Conservation (phyloP, 2,329 filamentous ascomycete species). For the Aureobasidium namibiae region DNA sequence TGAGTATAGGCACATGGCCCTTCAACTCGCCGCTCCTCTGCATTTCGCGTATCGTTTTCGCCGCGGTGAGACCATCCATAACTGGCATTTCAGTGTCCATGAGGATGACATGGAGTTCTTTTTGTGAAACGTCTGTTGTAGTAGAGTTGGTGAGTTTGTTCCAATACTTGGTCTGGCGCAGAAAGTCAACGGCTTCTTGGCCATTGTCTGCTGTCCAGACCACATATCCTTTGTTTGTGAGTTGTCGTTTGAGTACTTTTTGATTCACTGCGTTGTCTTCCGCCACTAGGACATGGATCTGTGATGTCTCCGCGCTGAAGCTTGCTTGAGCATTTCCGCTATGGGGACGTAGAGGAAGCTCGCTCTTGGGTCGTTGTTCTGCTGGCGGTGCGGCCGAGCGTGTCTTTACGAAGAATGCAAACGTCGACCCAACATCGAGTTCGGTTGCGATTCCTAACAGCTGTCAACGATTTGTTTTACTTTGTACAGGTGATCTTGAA, state of each 20-base stretch:
- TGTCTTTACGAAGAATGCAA: slow-evolving; percentile 58
- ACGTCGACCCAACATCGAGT: slow-evolving; percentile 53
- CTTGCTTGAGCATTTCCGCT: neutral
- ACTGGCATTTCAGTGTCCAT: slow-evolving; percentile 41
- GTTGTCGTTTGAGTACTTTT: slow-evolving; percentile 31
- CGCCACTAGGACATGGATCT: slow-evolving; percentile 16
- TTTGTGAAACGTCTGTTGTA: neutral
- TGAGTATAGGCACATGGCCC: slow-evolving; percentile 64
- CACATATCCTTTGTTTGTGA: slow-evolving; percentile 28
- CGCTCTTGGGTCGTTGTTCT: neutral
- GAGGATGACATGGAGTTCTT: slow-evolving; percentile 44
- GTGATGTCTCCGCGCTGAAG: neutral
- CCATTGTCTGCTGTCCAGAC: slow-evolving; percentile 33
- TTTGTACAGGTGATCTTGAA: too few species aligned
- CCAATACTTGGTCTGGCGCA: slow-evolving; percentile 21
- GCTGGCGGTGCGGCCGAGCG: slow-evolving; percentile 23
- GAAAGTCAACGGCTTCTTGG: slow-evolving; percentile 28
- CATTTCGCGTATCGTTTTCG: slow-evolving; percentile 58
- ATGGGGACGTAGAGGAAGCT: neutral
- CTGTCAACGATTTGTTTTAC: too few species aligned
- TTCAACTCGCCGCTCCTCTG: slow-evolving; percentile 54
- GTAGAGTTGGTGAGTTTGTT: slow-evolving; percentile 14
- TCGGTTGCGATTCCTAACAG: slow-evolving; percentile 47
- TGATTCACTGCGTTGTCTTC: slow-evolving; percentile 31
- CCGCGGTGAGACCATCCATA: slow-evolving; percentile 72